These are phyloP conservation scores for Begonia peltatifolia DNA, from an alignment of 306 rosid species.

Conservation along the genomic window DNA sequence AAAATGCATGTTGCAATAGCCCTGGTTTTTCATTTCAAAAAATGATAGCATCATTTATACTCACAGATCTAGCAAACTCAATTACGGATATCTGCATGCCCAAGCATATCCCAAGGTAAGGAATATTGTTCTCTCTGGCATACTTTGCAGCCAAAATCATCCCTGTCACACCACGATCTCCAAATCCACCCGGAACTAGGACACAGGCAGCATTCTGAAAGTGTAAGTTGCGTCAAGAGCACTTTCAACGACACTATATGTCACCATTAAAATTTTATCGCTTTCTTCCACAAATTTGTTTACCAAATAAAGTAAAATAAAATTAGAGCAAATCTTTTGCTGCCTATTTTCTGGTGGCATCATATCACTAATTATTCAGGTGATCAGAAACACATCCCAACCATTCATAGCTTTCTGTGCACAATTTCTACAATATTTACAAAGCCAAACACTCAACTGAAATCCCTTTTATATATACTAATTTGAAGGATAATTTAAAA, in stretches of 20 bases:
- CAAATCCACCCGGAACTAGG: conserved; percentile 99
- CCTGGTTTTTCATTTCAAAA: conserved; percentile 3
- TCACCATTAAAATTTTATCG: neutral
- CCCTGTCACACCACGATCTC: conserved; percentile 94
- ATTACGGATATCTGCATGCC: conserved; percentile 97
- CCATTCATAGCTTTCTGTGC: neutral
- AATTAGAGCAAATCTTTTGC: neutral
- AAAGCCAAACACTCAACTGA: conserved; percentile 1
- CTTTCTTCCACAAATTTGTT: conserved; percentile 1
- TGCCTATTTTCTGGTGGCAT: too few relatives aligned
- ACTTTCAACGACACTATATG: conserved; percentile 5
- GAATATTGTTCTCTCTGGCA: conserved; percentile 93
- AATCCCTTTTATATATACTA: neutral
- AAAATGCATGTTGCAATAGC: conserved; percentile 8
- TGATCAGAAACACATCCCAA: neutral
- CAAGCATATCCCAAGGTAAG: conserved; percentile 94
- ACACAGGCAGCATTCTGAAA: conserved; percentile 82
- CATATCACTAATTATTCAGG: neutral
- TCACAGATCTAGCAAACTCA: conserved; percentile 91
- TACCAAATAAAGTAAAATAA: neutral
- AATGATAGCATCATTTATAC: conserved; percentile 17
- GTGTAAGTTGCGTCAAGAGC: conserved; percentile 10
- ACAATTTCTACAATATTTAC: conserved; percentile 3
- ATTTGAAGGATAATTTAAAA: neutral
- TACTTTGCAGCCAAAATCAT: conserved; percentile 96